A percentile compares a stretch with the other conserved stretches of the same genome.
These are phyloP conservation scores for Neurospora terricola DNA, from an alignment of 495 filamentous ascomycete genomes.

Conservation along the genomic window DNA sequence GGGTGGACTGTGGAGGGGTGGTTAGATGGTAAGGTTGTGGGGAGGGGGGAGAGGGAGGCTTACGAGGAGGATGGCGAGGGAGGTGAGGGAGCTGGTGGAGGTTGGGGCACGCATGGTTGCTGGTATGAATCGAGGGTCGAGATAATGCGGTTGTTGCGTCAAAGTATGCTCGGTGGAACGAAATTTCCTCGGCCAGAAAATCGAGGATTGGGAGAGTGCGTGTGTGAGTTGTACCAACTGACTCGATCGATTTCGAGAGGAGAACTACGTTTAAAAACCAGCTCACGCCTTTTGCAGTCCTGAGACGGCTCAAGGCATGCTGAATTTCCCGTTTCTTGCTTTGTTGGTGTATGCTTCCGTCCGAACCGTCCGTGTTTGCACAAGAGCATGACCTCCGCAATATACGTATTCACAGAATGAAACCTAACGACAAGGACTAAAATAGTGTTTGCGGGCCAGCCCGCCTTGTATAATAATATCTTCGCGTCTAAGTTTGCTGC, in stretches of 20 bases:
- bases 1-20: background rate
- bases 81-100: background rate
- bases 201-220: background rate
- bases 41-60: background rate
- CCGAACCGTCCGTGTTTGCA: background rate
- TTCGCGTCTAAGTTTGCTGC: background rate
- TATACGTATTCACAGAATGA: background rate
- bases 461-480: background rate
- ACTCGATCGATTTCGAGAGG: background rate
- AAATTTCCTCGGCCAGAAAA: background rate
- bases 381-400: background rate
- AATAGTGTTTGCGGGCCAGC: background rate
- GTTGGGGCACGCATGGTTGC: background rate
- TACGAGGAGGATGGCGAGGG: background rate
- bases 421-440: background rate
- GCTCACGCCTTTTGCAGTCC: background rate
- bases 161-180: background rate
- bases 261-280: background rate
- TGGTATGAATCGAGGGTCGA: background rate
- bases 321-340: background rate
- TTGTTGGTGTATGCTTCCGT: background rate
- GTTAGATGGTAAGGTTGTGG: background rate
- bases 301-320: background rate
- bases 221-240: background rate
- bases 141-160: background rate